phyloP scores from a whole-genome alignment of 2,329 filamentous ascomycete genomes.

The Monosporascus cannonballus region DNA sequence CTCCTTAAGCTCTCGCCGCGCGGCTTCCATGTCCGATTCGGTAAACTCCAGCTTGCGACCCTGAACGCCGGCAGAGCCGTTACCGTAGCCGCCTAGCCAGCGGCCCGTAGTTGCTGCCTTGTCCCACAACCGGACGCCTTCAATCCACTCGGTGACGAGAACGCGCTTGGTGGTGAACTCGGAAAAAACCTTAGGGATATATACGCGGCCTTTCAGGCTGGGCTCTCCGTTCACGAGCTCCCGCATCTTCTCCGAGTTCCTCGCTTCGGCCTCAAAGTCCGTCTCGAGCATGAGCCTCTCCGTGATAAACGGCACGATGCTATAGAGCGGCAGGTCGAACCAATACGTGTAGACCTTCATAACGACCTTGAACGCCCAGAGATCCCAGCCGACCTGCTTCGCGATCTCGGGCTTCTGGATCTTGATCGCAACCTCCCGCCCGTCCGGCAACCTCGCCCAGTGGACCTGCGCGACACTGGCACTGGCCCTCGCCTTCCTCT shows the following conservation, averaged over 20 bases:
- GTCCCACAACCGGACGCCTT: slow-evolving; percentile 89
- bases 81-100: slow-evolving; percentile 73
- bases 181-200: slow-evolving; percentile 78
- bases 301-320: slow-evolving; percentile 83
- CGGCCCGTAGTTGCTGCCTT: slow-evolving; percentile 70
- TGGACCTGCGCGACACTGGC: slow-evolving; percentile 96
- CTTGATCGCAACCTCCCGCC: slow-evolving; percentile 89
- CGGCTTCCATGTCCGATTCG: slow-evolving; percentile 39
- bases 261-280: slow-evolving; percentile 87
- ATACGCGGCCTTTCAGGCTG: slow-evolving; percentile 71
- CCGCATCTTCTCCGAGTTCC: slow-evolving; percentile 82
- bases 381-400: slow-evolving; percentile 85
- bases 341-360: slow-evolving; percentile 75
- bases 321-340: slow-evolving; percentile 92
- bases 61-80: slow-evolving; percentile 72
- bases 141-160: slow-evolving; percentile 96
- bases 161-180: slow-evolving; percentile 79
- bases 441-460: slow-evolving; percentile 82
- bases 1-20: slow-evolving; percentile 40
- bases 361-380: slow-evolving; percentile 93
- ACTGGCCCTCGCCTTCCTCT: slow-evolving; percentile 59
- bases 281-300: slow-evolving; percentile 91
- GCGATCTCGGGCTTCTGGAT: slow-evolving; percentile 94
- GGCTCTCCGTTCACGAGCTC: slow-evolving; percentile 69
- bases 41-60: slow-evolving; percentile 52